Base-by-base conservation (phyloP, 2,329 filamentous ascomycete species). In the Botryotinia convoluta region DNA sequence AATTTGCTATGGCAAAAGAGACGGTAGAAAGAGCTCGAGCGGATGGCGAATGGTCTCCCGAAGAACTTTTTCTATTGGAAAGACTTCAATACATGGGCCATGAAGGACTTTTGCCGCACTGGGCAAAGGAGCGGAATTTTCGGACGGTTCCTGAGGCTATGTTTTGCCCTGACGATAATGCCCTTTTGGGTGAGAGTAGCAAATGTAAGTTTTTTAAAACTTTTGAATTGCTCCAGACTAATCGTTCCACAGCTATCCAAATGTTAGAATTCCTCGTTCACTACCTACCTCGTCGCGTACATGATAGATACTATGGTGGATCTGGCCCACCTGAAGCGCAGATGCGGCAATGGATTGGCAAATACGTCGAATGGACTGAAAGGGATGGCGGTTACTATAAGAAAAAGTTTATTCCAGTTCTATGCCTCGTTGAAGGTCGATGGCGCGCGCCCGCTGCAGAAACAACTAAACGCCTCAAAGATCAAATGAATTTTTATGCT, bases 311-410 rank as follows among this genome's bases (percentile, higher is more conserved):
- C 14, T 32, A 57, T 32, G 75, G 76, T 54, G 42, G 76, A 57
- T 64, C 62, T 35, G 68, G 63, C 10, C 72, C 75, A 35, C 74
- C 76, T 22, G 79, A 81, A 61, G 73, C 70, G 39, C 59, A 81
- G 14, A 80, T 82, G 62, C 71, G 72, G 16, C 77, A 75, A 71
- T 78, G 79, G 69, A 76, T 82, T 26, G 74, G 79, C 6, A 73
- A 74, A 65, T 82, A 81, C 61, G 79, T 81, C 37, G 80, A 77
- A 69, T 82, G 80, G 80, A 76, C 80, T 32, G 79, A 82, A 54
- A 75, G 71, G n/a, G 81, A 82, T 74, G 81, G 80, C 12, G 79
- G 77, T 7, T 81, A 77, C 54, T 16, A 71, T 26, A 77, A 76
- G 37, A 76, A 75, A 57, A 77, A 77, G 32, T 80, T 79, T 74